phyloP scores from a whole-genome alignment of 352 stramenopile genomes.

The Pythium rishiriense region DNA sequence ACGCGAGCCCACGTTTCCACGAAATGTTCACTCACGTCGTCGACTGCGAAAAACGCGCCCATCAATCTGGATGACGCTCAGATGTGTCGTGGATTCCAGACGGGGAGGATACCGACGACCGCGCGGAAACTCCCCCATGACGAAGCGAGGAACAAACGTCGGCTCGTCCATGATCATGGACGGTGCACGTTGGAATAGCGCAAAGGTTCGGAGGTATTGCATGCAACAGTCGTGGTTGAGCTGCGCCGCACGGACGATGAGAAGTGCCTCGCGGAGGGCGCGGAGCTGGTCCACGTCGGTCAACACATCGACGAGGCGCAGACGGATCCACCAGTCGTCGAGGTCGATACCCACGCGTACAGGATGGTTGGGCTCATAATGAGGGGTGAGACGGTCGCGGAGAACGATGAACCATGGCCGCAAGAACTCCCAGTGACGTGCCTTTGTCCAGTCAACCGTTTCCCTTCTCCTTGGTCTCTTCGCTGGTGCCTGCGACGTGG shows the following conservation, averaged over 20 bases:
- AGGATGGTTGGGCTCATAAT: background rate
- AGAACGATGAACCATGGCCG: constrained; percentile 1
- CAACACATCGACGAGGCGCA: background rate
- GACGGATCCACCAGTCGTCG: constrained; percentile 2
- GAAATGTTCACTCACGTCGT: background rate
- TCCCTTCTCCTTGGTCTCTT: background rate
- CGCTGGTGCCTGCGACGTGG: too few species aligned
- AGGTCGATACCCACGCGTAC: background rate
- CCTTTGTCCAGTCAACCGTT: background rate
- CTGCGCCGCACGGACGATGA: background rate
- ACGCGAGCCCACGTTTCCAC: background rate
- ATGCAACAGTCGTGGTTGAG: background rate
- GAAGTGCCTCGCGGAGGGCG: background rate
- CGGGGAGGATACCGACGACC: background rate
- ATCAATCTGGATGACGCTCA: too few species aligned
- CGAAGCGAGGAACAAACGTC: background rate
- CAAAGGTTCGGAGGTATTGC: background rate
- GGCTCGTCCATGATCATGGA: background rate
- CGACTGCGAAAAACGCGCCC: background rate
- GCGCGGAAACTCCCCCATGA: background rate
- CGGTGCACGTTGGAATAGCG: background rate
- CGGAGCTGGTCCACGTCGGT: background rate
- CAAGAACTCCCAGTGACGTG: constrained; percentile 12
- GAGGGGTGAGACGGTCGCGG: background rate
- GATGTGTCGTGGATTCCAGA: too few species aligned